Base-by-base conservation (phyloP, 352 stramenopile species). In the Phytophthora ohioensis region DNA sequence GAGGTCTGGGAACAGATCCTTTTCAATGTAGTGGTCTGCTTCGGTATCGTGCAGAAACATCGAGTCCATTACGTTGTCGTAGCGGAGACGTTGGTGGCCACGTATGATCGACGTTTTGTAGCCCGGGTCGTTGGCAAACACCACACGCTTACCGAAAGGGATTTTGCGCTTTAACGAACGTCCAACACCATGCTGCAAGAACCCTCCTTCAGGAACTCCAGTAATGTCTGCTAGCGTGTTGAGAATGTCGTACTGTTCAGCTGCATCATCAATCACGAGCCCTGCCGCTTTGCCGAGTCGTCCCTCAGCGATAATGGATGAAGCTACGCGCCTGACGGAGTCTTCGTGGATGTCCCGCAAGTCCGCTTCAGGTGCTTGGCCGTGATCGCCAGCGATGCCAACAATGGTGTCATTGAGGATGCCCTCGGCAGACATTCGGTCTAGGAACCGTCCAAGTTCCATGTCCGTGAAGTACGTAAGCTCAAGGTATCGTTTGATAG, bases 371-470 rank as follows among this genome's bases (percentile, higher is more conserved):
- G 67, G 54, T 51, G 54, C 54, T 38, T 61, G 54, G 9, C 54
- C 39, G 39, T 61, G 54, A n/a, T 61, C 54, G 61, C 79, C 79
- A n/a, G 76, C 62, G 41, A 87, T 75, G 41, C 85, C 46, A 8
- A 87, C 71, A 58, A 87, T 78, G 30, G 74, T 84, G 39, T 84
- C 66, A 52, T 87, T 80, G 15, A 87, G 58, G 11, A 84, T 31
- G 5, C 79, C 79, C 2, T 73, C 43, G 10, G 13, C 41, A 5
- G 74, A 32, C 79, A 87, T 81, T 4, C 66, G 71, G 41, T 87
- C 74, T 12, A 87, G 54, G 48, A 87, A 85, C 30, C 71, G 69
- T 13, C 79, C 79, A 13, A 87, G 56, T 48, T 62, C 69, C 47
- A 81, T 27, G 51, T 82, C 70, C 4, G 66, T 55, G 42, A 87